phyloP scores from a whole-genome alignment of 2,329 filamentous ascomycete species.

The Exophiala lecanii-corni region DNA sequence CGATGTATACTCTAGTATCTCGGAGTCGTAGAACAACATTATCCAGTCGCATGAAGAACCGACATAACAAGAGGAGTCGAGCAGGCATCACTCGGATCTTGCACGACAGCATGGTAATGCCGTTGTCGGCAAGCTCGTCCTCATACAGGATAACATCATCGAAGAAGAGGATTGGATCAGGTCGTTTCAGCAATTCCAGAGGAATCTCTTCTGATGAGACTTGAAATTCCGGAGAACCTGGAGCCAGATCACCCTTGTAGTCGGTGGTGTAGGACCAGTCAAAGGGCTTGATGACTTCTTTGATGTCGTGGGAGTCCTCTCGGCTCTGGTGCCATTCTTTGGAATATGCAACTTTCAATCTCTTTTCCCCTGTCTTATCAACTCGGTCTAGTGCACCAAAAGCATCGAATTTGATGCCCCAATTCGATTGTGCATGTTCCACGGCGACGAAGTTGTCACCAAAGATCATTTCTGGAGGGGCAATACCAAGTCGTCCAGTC shows the following conservation, averaged over 20 bases:
- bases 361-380: constrained; percentile 85
- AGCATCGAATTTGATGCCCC: constrained; percentile 76
- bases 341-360: constrained; percentile 92
- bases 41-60: constrained; percentile 91
- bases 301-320: constrained; percentile 78
- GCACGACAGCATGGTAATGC: constrained; percentile 81
- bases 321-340: constrained; percentile 74
- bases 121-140: constrained; percentile 96
- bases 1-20: constrained; percentile 87
- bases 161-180: constrained; percentile 93
- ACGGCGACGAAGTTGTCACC: constrained; percentile 84
- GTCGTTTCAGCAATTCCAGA: constrained; percentile 76
- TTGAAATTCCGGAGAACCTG: constrained; percentile 34
- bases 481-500: constrained; percentile 72
- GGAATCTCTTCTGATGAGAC: constrained; percentile 60
- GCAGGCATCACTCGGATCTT: constrained; percentile 92
- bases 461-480: constrained; percentile 98
- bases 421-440: constrained; percentile 67
- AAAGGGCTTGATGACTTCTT: constrained; percentile 90
- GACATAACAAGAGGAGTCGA: constrained; percentile 74
- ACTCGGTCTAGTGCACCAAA: constrained; percentile 84
- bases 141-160: constrained; percentile 96
- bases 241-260: constrained; percentile 67
- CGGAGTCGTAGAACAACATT: constrained; percentile 81
- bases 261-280: constrained; percentile 96